Base-by-base conservation (phyloP, 768 basidiomycete genomes). In the Boletales sp. region DNA sequence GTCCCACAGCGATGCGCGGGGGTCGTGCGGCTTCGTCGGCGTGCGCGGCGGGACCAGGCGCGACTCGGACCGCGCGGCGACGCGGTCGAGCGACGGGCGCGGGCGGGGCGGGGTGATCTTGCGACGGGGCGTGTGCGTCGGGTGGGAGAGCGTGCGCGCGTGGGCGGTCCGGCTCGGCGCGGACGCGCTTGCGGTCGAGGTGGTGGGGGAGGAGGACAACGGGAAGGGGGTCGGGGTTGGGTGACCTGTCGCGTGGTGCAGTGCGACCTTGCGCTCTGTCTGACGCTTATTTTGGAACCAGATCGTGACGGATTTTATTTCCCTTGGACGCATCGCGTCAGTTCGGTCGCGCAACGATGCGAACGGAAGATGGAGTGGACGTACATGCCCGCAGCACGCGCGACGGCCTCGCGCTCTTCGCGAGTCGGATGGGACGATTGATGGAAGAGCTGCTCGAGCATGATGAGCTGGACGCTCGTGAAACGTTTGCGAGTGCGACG, bases 371-470 rank as follows among this genome's bases (percentile, higher is more conserved):
- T 48, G 38, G 6, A 36, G n/a, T 12, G 15, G 51, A 57, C 84
- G 63, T 68, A 87, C 86, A 88, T 86, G 62, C 72, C 74, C 12
- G 82, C 82, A 11, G 79, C 71, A 38, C 65, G 73, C 9, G 85
- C 85, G 38, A 86, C 74, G 0, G 72, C 65, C 54, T 87, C 86
- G 54, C 86, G 80, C 54, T 87, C 81, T 52, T 83, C 82, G 32
- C 86, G 78, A n/a, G 84, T 84, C 5, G 86, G 86, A 61, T 87
- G 86, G 0, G 84, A 85, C 49, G 78, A 80, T 53, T 78, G 75
- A 67, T 85, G 85, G 62, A 83, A 88, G 39, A 88, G 77, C 53
- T 83, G 77, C 66, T 88, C 86, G 49, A 88, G 79, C 72, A 86
- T 76, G 55, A 79, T 79, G 59, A 88, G 79, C 69, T 88, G 86